Evolutionary conservation across 2,329 filamentous ascomycete genomes (phyloP), one percentile per base, ranked within the genome.

Genomic region (Chaetoscypha palmicola): DNA sequence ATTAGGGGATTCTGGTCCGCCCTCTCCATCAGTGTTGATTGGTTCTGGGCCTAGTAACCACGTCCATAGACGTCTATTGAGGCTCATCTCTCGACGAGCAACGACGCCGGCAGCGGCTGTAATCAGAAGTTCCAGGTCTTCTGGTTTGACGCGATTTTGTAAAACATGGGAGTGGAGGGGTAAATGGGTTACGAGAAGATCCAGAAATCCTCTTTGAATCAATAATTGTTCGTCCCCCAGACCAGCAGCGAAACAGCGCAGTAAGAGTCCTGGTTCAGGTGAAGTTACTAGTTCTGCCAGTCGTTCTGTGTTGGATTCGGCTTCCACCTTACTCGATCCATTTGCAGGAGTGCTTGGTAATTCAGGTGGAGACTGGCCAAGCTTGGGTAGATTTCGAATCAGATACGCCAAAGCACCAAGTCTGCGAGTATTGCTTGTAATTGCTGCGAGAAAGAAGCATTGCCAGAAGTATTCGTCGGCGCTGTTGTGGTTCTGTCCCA

Each of bases 391-490:
- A 57, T 79, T 80, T 46, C 89, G 82, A 38, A 79, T 73, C 31
- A 98, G 71, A 63, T 94, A 98, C 23, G 90, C 89, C 46, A 98
- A 71, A 30, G 89, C 89, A 20, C 92, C 92, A 51, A 86, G 81
- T 43, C 92, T 80, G 48, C 91, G 77, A 48, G 82, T 89, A 32
- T 87, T 77, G 58, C 90, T 91, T 1, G 92, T 96, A 48, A 98
- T 92, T 14, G 87, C 84, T 8, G 91, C 88, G 14, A 98, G 70
- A 58, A 98, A 97, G 60, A 98, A 84, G 62, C 89, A 96, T 67
- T 98, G 92, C 92, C 92, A 98, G 63, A 97, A 98, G 64, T 92
- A 96, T 52, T 86, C 86, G 53, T 90, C 86, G 8, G 81, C 80
- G 7, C 73, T 73, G 35, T 69, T 76, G 63, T 76, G 77, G 28